phyloP scores from a whole-genome alignment of 225 moss, liverwort and hornwort species.

The Pseudoscleropodium purum region DNA sequence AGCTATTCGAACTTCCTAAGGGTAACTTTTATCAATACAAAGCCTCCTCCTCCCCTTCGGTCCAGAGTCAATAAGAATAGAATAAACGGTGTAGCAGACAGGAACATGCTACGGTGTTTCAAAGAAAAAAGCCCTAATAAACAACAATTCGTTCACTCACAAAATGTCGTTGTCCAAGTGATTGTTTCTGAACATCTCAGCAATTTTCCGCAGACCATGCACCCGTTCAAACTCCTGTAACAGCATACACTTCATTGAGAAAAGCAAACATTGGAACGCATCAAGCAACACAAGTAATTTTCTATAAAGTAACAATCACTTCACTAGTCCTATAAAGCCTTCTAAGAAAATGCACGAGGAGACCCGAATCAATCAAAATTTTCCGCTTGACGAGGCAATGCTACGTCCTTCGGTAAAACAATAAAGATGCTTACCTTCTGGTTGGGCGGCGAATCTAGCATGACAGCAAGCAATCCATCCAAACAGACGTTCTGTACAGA shows the following conservation, averaged over 20 bases:
- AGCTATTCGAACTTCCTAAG: neutral
- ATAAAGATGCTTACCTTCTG: constrained; percentile 56
- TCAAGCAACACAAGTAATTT: neutral
- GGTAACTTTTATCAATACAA: neutral
- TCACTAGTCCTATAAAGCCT: neutral
- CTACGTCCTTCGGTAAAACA: neutral
- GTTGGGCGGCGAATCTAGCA: constrained; percentile 70
- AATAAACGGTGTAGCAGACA: neutral
- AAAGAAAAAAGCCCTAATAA: neutral
- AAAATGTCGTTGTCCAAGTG: constrained; percentile 62
- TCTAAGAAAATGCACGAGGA: neutral
- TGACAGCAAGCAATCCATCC: constrained; percentile 80
- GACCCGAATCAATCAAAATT: neutral
- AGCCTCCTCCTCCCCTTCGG: neutral
- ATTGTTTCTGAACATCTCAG: constrained; percentile 63
- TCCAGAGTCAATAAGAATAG: no score
- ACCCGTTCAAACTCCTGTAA: constrained; percentile 81
- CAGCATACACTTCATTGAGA: neutral
- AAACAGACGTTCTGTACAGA: constrained; percentile 63
- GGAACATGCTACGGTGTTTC: neutral
- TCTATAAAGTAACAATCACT: neutral
- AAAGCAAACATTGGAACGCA: neutral
- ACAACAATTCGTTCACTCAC: constrained; percentile 12
- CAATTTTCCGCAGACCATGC: constrained; percentile 75
- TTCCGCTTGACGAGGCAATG: neutral